Conservation (phyloP, 345 rosid genomes). For the Corymbia maculata region DNA sequence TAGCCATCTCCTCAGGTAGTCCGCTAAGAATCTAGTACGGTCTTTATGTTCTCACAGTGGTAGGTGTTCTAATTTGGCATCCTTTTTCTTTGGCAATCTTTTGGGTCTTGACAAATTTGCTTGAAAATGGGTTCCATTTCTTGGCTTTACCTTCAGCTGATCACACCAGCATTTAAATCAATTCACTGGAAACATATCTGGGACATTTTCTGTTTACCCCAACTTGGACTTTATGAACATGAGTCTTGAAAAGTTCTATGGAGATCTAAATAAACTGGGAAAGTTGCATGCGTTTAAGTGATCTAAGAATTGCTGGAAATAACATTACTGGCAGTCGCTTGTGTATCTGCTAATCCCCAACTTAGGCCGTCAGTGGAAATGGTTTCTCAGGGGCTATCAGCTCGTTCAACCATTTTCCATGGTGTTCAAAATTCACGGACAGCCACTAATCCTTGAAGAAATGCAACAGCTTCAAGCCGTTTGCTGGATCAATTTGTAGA, state of each 20-base stretch:
- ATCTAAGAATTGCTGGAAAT: not conserved
- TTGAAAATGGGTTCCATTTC: not conserved
- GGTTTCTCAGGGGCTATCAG: not conserved
- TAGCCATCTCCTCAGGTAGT: too few species aligned
- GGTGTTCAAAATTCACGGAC: not conserved
- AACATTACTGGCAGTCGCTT: not conserved
- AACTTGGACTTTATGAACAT: not conserved
- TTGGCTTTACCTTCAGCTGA: not conserved
- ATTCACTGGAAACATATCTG: not conserved
- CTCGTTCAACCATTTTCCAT: not conserved
- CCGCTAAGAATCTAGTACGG: not conserved
- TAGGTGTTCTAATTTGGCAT: not conserved
- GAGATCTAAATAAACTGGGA: not conserved
- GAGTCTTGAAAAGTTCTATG: not conserved
- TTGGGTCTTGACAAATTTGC: not conserved
- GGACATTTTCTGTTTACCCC: not conserved
- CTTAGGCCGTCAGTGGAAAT: not conserved
- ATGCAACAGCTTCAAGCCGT: not conserved
- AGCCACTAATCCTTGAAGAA: not conserved
- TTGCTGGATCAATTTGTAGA: not conserved
- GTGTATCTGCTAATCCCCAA: not conserved
- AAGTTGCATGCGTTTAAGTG: not conserved
- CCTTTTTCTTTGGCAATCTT: not conserved
- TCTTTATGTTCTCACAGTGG: not conserved
- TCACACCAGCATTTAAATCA: not conserved